Evolutionary conservation across 345 rosid species (phyloP), one percentile per base, ranked within the genome.

Genomic region (Murraya koenigii): DNA sequence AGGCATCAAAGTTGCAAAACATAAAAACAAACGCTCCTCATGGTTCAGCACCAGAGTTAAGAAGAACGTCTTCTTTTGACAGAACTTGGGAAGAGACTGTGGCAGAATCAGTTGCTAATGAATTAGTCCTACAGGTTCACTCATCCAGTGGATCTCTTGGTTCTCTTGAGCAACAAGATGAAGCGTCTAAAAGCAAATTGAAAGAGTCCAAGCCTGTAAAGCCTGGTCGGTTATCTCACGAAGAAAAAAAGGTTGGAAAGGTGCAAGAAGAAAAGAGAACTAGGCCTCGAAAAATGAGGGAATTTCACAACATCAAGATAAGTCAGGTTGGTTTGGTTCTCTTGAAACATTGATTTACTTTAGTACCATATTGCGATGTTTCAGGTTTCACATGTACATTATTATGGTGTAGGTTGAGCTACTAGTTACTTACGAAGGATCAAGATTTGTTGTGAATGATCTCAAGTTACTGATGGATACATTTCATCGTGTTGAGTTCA

Each of bases 391-490:
- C 28, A 63, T 69, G 25, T 75, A 47, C 72, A 4, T 71, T 61
- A 30, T 30, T 79, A 36, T 80, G 73, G 19, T 72, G 69, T 76
- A 96, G 99, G 99, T 96, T 33, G 97, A 94, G 84, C 89, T 96
- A 69, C 90, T 86, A 77, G 90, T 96, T 66, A 96, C 98, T 6
- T 94, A 90, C 20, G 98, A 96, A 82, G 97, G 99, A 67, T 92
- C 98, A 44, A 89, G 97, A 84, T 94, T 92, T 87, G 97, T 91
- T 80, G 95, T 97, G 69, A 94, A 94, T 80, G 99, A 97, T 85
- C 95, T 97, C 52, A 94, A 97, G 85, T 77, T 96, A 82, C 86
- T 94, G 81, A 96, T 96, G 97, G 99, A 96, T 88, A 92, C 98
- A 28, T 94, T 91, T 85, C 93, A 92, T 77, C 92, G 93, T 6